Conservation (phyloP, 2,329 filamentous ascomycete genomes). For the Cercospora sp. region DNA sequence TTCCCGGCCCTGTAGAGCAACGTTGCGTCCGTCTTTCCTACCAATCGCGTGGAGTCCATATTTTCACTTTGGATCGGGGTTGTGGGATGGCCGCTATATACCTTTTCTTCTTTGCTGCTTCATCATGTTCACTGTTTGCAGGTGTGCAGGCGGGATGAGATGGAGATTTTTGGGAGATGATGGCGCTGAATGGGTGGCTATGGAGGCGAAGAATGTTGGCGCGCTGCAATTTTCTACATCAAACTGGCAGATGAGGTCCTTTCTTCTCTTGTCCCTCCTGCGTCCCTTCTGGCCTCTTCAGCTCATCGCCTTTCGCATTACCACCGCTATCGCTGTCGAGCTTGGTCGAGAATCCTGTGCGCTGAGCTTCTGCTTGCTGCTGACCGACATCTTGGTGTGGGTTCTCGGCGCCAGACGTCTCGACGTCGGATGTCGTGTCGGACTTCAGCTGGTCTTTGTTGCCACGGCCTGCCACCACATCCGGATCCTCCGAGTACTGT, state of each 20-base stretch:
- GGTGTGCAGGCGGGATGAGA: background rate
- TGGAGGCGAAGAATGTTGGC: too few species aligned
- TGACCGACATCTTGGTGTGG: slow-evolving; percentile 3
- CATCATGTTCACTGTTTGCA: background rate
- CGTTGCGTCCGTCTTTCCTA: slow-evolving; percentile 46
- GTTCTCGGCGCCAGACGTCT: background rate
- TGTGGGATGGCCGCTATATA: slow-evolving; percentile 48
- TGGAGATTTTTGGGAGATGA: background rate
- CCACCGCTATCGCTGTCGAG: background rate
- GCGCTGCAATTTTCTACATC: background rate
- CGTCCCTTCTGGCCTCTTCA: background rate
- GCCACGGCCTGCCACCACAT: background rate
- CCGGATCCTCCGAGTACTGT: background rate
- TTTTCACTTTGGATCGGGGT: slow-evolving; percentile 41
- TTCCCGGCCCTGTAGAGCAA: slow-evolving; percentile 48
- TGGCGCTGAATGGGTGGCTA: too few species aligned
- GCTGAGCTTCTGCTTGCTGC: slow-evolving; percentile 6
- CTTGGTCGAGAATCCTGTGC: background rate
- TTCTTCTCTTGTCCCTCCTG: background rate
- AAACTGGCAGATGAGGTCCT: background rate
- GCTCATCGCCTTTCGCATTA: background rate
- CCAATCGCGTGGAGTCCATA: slow-evolving; percentile 41
- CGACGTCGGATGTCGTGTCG: slow-evolving; percentile 2
- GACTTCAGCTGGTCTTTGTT: slow-evolving; percentile 3
- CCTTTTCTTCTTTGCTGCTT: background rate